phyloP scores from a whole-genome alignment of 2,329 filamentous ascomycete species.

The Aureobasidium vineae region DNA sequence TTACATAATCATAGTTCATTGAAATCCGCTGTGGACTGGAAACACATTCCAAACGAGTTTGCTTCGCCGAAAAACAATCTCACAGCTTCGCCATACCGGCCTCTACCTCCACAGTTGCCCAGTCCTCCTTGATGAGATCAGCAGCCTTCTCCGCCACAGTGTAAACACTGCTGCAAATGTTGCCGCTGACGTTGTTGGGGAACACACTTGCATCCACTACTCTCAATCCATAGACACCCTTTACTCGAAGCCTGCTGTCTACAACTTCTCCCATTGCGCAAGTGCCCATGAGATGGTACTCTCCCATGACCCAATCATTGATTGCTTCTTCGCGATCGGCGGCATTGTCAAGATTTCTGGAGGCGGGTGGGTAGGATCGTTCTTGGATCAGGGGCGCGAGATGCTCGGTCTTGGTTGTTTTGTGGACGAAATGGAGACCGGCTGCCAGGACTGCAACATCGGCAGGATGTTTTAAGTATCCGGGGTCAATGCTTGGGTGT shows the following conservation, averaged over 20 bases:
- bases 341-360: slow-evolving; percentile 32
- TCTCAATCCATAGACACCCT: slow-evolving; percentile 40
- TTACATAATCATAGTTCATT: too few species aligned
- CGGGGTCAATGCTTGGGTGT: slow-evolving; percentile 31
- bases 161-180: slow-evolving; percentile 36
- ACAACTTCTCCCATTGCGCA: slow-evolving; percentile 48
- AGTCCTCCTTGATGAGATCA: slow-evolving; percentile 38
- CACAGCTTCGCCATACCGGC: too few species aligned
- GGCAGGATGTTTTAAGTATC: slow-evolving; percentile 31
- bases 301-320: slow-evolving; percentile 33
- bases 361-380: slow-evolving; percentile 38
- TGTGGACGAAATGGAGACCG: slow-evolving; percentile 41
- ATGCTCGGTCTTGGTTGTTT: slow-evolving; percentile 45
- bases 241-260: slow-evolving; percentile 40
- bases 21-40: too few species aligned
- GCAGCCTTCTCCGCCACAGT: slow-evolving; percentile 37
- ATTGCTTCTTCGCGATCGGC: slow-evolving; percentile 34
- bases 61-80: too few species aligned
- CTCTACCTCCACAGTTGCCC: neutral
- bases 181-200: slow-evolving; percentile 36
- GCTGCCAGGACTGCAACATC: slow-evolving; percentile 34
- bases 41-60: too few species aligned
- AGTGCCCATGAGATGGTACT: slow-evolving; percentile 45
- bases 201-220: slow-evolving; percentile 41
- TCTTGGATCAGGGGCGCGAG: slow-evolving; percentile 45